These are phyloP conservation scores for Pseudogymnoascus sp. DNA, from an alignment of 2,329 filamentous ascomycete genomes.

Conservation along the genomic window DNA sequence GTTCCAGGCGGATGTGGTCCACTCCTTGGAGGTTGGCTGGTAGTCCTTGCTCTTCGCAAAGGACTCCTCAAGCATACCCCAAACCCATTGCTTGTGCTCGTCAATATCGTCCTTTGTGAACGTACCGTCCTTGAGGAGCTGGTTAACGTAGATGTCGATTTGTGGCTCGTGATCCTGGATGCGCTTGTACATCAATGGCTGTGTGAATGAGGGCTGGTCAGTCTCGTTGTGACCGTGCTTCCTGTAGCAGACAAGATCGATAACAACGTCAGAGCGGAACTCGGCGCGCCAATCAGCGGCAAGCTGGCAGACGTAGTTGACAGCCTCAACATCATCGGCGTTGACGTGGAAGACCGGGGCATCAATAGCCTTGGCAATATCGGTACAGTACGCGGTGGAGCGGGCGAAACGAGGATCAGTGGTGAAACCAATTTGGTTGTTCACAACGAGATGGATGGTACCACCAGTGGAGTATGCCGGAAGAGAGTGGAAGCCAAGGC, in stretches of 20 bases:
- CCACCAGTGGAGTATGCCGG: slow-evolving; percentile 95
- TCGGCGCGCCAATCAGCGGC: slow-evolving; percentile 96
- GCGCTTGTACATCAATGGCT: slow-evolving; percentile 98
- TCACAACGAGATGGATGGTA: slow-evolving; percentile 93
- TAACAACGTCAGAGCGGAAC: slow-evolving; percentile 97
- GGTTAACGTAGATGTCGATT: slow-evolving; percentile 83
- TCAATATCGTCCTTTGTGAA: slow-evolving; percentile 98
- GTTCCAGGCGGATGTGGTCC: slow-evolving; percentile 98
- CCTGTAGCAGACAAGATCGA: slow-evolving; percentile 97
- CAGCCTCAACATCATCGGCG: slow-evolving; percentile 92
- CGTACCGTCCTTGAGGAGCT: slow-evolving; percentile 82
- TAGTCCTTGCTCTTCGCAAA: slow-evolving; percentile 97
- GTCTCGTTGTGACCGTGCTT: slow-evolving; percentile 99
- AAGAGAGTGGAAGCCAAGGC: slow-evolving; percentile 91
- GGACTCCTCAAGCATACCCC: slow-evolving; percentile 97
- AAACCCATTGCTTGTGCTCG: slow-evolving; percentile 99
- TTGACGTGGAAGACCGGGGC: slow-evolving; percentile 99
- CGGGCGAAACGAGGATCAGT: slow-evolving; percentile 95
- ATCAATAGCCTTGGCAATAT: slow-evolving; percentile 98
- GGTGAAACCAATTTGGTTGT: slow-evolving; percentile 99
- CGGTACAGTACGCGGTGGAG: slow-evolving; percentile 96
- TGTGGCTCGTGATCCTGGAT: slow-evolving; percentile 77
- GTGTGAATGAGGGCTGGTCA: slow-evolving; percentile 98
- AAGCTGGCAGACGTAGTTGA: slow-evolving; percentile 96
- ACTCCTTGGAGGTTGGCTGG: slow-evolving; percentile 91